A percentile compares a stretch with the other conserved stretches of the same genome.
These are phyloP conservation scores for Monosporascus sp. DNA, from an alignment of 2,329 filamentous ascomycete species.

Conservation along the genomic window DNA sequence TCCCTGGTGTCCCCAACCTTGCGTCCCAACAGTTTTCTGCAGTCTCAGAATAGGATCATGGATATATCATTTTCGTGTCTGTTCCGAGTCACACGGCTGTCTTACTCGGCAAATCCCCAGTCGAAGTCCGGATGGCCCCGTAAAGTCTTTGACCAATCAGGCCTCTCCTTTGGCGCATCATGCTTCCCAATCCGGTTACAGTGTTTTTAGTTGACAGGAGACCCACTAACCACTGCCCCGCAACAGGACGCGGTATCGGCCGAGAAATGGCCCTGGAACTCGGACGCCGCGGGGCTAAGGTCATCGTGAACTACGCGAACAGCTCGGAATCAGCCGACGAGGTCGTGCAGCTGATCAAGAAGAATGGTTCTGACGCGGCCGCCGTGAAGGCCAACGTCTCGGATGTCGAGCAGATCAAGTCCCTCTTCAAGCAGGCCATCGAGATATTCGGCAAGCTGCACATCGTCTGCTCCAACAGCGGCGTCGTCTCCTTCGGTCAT, in stretches of 20 bases:
- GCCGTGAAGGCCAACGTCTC: slow-evolving; percentile 65
- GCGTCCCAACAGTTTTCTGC: too few relatives aligned
- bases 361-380: slow-evolving; percentile 54
- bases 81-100: neutral
- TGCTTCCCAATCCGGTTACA: slow-evolving; percentile 1
- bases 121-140: slow-evolving; percentile 14
- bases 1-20: too few relatives aligned
- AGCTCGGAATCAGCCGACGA: slow-evolving; percentile 58
- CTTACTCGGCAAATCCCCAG: slow-evolving; percentile 15
- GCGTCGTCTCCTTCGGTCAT: slow-evolving; percentile 63
- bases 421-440: slow-evolving; percentile 58
- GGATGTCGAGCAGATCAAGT: slow-evolving; percentile 56
- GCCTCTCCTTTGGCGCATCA: neutral
- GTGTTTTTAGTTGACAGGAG: slow-evolving; percentile 1
- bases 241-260: slow-evolving; percentile 57
- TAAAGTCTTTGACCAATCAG: slow-evolving; percentile 7
- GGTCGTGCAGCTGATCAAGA: slow-evolving; percentile 61
- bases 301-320: slow-evolving; percentile 64
- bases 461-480: slow-evolving; percentile 66
- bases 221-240: neutral
- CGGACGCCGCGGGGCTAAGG: slow-evolving; percentile 58
- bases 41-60: too few relatives aligned
- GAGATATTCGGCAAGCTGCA: slow-evolving; percentile 61
- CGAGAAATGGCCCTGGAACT: slow-evolving; percentile 62
- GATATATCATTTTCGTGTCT: too few relatives aligned